Base-by-base conservation (phyloP, 2,329 filamentous ascomycete species). In the Teratosphaeria epicoccoides region DNA sequence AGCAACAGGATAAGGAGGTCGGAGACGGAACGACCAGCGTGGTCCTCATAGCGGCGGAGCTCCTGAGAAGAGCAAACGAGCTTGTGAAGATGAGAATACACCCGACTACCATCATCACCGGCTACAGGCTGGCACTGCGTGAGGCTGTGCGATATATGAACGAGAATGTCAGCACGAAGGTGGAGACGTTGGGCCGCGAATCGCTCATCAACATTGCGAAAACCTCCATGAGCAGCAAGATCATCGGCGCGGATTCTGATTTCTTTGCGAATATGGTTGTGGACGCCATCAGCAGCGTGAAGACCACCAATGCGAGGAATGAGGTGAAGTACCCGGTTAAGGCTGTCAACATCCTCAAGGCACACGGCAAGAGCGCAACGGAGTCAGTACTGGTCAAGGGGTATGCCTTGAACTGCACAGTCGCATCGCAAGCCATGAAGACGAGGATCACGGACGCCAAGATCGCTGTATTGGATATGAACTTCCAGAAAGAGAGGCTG, bases 11-110 rank as follows among this genome's bases (percentile, higher is more conserved):
- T 71, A 96, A 94, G 77, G 93, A 98, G 72, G 93, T 98, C 51
- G 93, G 93, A 64, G 93, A 98, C 75, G 93, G 93, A 63, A 98
- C 93, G 47, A 98, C 93, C 22, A 97, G 91, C 47, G 93, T 98
- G 49, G 93, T 98, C 53, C 81, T 98, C 62, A 96, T 98, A 71
- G 93, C 93, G 49, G 88, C 93, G 55, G 93, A 98, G 76, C 84
- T 98, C 60, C 77, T 98, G 66, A 83, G 87, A 69, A 81, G 93
- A 72, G 93, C 84, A 57, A 98, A 98, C 76, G 93, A 98, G 75
- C 81, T 98, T 60, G 94, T 97, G 87, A 96, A 93, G 79, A 98
- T 97, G 81, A 87, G 90, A 70, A 98, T 98, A 81, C 93, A 98
- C 75, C 94, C 93, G 52, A 98, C 93, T 24, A 98, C 94, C 55